These are phyloP conservation scores for Cenchrus americanus DNA, from an alignment of 176 grass and related monocot genomes.

Conservation along the genomic window DNA sequence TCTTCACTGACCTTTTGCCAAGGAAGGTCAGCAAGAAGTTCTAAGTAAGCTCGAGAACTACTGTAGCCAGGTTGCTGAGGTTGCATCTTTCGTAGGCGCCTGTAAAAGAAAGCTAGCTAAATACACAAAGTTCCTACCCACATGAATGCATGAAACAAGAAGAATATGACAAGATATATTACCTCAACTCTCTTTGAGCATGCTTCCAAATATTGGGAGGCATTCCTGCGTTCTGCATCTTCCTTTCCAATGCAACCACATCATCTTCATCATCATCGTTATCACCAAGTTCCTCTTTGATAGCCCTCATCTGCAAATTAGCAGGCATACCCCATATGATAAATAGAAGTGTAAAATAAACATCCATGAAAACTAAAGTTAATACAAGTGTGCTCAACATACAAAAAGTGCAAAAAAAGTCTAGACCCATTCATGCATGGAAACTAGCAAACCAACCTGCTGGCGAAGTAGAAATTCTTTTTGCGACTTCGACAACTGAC, in stretches of 20 bases:
- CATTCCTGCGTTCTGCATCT: constrained; percentile 99
- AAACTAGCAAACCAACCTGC: constrained; percentile 59
- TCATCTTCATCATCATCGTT: constrained; percentile 98
- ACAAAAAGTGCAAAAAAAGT: not conserved
- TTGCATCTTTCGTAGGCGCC: constrained; percentile 91
- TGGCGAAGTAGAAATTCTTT: constrained; percentile 97
- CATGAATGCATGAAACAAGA: constrained; percentile 5
- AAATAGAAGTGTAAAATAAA: constrained; percentile 40
- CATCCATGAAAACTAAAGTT: not conserved
- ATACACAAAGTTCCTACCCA: not conserved
- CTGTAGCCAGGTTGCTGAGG: constrained; percentile 99
- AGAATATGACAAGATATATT: constrained; percentile 39
- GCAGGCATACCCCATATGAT: not conserved
- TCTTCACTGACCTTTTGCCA: constrained; percentile 99
- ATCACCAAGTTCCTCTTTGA: constrained; percentile 98
- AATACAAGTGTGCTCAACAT: not conserved
- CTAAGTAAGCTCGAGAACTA: constrained; percentile 90
- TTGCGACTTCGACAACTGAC: constrained; percentile 92
- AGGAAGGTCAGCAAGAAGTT: constrained; percentile 95
- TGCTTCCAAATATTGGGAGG: constrained; percentile 99
- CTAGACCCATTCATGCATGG: not conserved
- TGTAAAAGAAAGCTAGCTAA: constrained; percentile 48
- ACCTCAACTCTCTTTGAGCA: constrained; percentile 95
- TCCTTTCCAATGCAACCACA: constrained; percentile 89
- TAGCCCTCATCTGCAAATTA: constrained; percentile 85